Conservation (phyloP, 2,329 filamentous ascomycete species). For the Epichloe brachyelytri region DNA sequence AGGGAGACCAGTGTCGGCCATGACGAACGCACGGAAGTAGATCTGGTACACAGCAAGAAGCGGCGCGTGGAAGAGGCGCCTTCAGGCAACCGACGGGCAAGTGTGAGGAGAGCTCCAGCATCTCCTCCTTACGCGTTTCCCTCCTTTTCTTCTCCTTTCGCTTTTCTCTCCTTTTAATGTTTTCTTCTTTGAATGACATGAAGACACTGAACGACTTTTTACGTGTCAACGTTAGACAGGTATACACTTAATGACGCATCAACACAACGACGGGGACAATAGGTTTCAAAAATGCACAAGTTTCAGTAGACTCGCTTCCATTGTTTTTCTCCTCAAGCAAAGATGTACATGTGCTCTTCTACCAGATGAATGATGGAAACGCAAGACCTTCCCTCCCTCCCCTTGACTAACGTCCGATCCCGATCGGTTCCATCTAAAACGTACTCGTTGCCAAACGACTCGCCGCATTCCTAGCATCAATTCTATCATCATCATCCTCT, state of each 20-base stretch:
- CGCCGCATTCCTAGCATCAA: conserved; percentile 92
- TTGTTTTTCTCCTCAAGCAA: background rate
- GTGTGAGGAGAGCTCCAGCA: too few relatives aligned
- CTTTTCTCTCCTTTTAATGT: too few relatives aligned
- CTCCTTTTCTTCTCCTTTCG: too few relatives aligned
- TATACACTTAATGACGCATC: background rate
- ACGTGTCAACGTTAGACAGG: background rate
- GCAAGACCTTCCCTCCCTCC: background rate
- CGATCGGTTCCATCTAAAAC: conserved; percentile 40
- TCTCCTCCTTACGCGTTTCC: too few relatives aligned
- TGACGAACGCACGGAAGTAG: background rate
- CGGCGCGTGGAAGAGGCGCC: background rate
- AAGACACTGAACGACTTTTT: background rate
- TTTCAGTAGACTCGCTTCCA: background rate
- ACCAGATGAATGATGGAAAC: background rate
- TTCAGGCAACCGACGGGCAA: too few relatives aligned
- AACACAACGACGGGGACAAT: background rate
- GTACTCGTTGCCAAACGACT: conserved; percentile 89
- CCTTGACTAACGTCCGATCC: too few relatives aligned
- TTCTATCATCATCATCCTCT: conserved; percentile 82
- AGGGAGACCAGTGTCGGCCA: conserved; percentile 1
- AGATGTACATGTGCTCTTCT: background rate
- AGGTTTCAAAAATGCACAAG: too few relatives aligned
- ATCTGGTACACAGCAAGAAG: background rate
- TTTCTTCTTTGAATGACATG: too few relatives aligned